Evolutionary conservation across 208 protist genomes (phyloP), one percentile per base, ranked within the genome.

Genomic region (Trypanosomatidae sp.): DNA sequence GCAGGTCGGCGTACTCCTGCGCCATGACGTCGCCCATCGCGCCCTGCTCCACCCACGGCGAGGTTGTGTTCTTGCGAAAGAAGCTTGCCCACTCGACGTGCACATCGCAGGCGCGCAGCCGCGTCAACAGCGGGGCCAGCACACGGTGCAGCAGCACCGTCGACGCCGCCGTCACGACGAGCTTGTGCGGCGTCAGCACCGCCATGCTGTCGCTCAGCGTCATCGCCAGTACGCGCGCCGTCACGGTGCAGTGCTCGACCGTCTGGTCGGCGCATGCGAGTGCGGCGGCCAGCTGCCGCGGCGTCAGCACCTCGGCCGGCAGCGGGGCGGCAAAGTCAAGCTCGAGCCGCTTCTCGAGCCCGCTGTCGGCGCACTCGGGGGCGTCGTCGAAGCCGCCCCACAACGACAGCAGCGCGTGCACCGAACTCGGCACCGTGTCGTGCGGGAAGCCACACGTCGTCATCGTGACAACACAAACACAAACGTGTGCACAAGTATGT

Each of bases 21-120:
- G 79, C 84, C 76, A 92, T 89, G 25, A 85, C 72, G 55, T 88
- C 79, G 53, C 66, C 75, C 43, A 63, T 85, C 42, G 77, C 75
- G 40, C 55, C 53, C 25, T 59, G 26, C 0, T 49, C 38, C 18
- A 32, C 64, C 53, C 83, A 92, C 16, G 83, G 83, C 2, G 79
- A 88, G 37, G 41, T 58, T 13, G 52, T 74, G 63, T 92, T 88
- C 58, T 76, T 75, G 58, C 84, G 84, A 32, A 72, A 58, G 66
- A 84, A 92, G 19, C 72, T 78, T 3, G 77, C 80, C 84, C 84
- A 92, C 51, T 87, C 67, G 21, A 88, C 66, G 46, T 39, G 33
- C 11, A 73, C 37, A 10, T 33, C 53, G 44, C 64, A 56, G 15
- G 27, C 20, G 1, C 27, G 39, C 11, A 82, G 26, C 2, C 80